phyloP scores from a whole-genome alignment of 2,329 filamentous ascomycete genomes.

The Metarhizium brunneum region DNA sequence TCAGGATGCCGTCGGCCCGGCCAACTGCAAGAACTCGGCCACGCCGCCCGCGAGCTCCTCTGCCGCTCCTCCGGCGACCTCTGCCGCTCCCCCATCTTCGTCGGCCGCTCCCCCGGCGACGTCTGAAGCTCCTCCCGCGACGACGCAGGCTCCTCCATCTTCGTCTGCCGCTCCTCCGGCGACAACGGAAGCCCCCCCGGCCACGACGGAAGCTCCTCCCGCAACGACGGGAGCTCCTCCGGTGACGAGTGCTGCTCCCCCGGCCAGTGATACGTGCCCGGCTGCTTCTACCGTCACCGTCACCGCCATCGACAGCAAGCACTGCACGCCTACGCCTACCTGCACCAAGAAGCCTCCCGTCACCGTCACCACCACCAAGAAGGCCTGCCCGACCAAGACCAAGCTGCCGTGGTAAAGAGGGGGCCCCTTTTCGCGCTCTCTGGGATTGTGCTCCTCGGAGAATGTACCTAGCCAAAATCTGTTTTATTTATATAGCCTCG shows the following conservation, averaged over 20 bases:
- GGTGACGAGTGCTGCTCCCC: too few species aligned
- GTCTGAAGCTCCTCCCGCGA: neutral
- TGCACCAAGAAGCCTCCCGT: conserved; percentile 2
- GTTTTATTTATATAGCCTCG: too few species aligned
- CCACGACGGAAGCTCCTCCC: neutral
- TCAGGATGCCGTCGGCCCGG: neutral
- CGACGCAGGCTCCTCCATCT: neutral
- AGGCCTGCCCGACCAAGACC: neutral
- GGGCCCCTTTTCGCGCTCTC: neutral
- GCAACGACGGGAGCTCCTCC: neutral
- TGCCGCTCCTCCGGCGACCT: neutral
- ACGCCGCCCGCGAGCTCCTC: neutral
- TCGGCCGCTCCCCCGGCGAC: neutral
- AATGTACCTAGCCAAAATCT: too few species aligned
- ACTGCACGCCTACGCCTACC: neutral
- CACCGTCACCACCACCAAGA: conserved; percentile 1
- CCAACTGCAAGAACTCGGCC: neutral
- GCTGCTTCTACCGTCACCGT: conserved; percentile 1
- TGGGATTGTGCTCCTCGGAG: too few species aligned
- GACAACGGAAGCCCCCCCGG: neutral
- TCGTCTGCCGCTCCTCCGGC: neutral
- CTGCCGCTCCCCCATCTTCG: neutral
- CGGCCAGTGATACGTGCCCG: neutral
- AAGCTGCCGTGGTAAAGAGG: neutral
- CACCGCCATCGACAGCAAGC: neutral